Evolutionary conservation across 2,329 filamentous ascomycete genomes (phyloP).

Genomic region (Hysterium pulicare): DNA sequence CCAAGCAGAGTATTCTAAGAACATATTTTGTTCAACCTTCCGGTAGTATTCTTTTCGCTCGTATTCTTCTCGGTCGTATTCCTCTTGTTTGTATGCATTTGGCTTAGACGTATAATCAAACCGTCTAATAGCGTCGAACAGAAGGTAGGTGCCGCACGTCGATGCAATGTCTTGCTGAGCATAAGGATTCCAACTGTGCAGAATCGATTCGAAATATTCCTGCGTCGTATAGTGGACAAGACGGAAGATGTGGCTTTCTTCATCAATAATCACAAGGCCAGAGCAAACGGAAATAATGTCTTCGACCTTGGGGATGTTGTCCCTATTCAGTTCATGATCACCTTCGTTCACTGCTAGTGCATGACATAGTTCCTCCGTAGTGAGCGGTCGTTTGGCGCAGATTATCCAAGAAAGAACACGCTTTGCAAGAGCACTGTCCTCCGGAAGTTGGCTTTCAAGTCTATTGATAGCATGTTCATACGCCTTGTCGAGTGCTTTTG

Average conservation of each 20-base stretch:
- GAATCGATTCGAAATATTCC: slow-evolving; percentile 16
- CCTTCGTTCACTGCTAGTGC: neutral
- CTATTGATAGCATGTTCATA: slow-evolving; percentile 44
- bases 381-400: slow-evolving; percentile 2
- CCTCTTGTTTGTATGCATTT: neutral
- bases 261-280: slow-evolving; percentile 18
- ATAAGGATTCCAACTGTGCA: slow-evolving; percentile 13
- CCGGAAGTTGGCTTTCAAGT: slow-evolving; percentile 35
- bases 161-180: slow-evolving; percentile 14
- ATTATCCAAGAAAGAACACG: neutral
- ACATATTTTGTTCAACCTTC: neutral
- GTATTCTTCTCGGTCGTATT: neutral
- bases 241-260: slow-evolving; percentile 16
- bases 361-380: neutral
- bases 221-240: slow-evolving; percentile 17
- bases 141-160: slow-evolving; percentile 22
- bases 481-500: slow-evolving; percentile 30
- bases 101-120: neutral
- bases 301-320: neutral
- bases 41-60: neutral
- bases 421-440: slow-evolving; percentile 33
- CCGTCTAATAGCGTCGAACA: slow-evolving; percentile 15
- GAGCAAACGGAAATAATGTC: slow-evolving; percentile 8
- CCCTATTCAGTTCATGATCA: neutral
- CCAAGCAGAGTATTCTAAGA: neutral